Conservation (phyloP, 192 early-diverging fungal species). For the Coemansia sp. region DNA sequence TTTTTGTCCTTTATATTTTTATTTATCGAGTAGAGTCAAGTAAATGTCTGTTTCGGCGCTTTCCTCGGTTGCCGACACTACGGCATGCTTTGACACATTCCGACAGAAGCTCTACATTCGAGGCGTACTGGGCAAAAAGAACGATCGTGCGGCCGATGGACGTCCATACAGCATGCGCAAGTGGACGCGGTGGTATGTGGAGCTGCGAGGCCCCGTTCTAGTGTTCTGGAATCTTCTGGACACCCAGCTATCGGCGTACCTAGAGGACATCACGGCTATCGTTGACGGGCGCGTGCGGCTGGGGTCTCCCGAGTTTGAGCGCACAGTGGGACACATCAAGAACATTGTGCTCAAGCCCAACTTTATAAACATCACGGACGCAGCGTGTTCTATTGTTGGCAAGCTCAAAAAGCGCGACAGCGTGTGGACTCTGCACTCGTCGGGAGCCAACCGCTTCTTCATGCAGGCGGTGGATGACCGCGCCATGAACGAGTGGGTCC, state of each 20-base stretch:
- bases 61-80: conserved; percentile 38
- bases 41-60: conserved; percentile 28
- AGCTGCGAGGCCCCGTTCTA: conserved; percentile 68
- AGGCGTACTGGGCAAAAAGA: conserved; percentile 73
- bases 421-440: conserved; percentile 66
- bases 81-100: conserved; percentile 62
- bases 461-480: conserved; percentile 60
- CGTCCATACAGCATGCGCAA: conserved; percentile 59
- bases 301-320: conserved; percentile 49
- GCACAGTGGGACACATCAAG: conserved; percentile 51
- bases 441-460: conserved; percentile 69
- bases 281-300: conserved; percentile 46
- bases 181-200: conserved; percentile 74
- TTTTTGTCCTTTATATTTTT: conserved; percentile 1
- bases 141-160: conserved; percentile 62
- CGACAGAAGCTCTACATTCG: conserved; percentile 68
- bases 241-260: conserved; percentile 51
- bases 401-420: conserved; percentile 57
- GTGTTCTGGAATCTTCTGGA: conserved; percentile 61
- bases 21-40: neutral
- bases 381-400: conserved; percentile 60
- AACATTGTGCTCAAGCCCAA: conserved; percentile 57
- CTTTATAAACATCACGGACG: conserved; percentile 77
- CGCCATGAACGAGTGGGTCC: conserved; percentile 67
- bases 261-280: conserved; percentile 53